Evolutionary conservation across 495 filamentous ascomycete genomes (phyloP).

Genomic region (Neurospora sp.): DNA sequence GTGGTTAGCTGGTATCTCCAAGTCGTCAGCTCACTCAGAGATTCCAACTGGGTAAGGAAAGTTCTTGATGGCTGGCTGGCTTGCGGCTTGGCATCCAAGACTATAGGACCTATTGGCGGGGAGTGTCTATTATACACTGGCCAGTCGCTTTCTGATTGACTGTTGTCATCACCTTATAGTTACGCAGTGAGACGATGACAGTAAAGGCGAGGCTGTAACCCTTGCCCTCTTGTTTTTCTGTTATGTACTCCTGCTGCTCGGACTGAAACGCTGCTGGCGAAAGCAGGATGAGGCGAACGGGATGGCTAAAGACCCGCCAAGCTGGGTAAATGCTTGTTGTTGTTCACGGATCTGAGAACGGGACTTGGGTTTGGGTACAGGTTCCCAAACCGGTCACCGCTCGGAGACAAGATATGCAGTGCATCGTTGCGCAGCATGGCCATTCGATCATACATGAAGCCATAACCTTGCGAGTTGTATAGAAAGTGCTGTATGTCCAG

Average conservation of each 20-base stretch:
- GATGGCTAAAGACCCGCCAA: not conserved
- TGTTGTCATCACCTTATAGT: not conserved
- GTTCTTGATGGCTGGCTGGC: not conserved
- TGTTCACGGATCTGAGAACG: not conserved
- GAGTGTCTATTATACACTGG: not conserved
- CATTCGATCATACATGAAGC: not conserved
- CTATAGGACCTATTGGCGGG: not conserved
- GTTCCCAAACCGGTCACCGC: not conserved
- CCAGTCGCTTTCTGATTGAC: not conserved
- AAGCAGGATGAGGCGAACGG: not conserved
- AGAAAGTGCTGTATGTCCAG: not conserved
- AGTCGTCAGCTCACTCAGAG: not conserved
- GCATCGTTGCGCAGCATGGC: not conserved
- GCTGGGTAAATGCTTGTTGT: not conserved
- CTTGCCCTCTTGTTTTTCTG: not conserved
- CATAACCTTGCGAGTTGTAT: not conserved
- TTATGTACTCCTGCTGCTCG: not conserved
- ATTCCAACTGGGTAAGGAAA: not conserved
- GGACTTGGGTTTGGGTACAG: not conserved
- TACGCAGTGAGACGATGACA: not conserved
- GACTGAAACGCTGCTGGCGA: not conserved
- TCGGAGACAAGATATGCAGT: not conserved
- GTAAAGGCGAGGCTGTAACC: not conserved
- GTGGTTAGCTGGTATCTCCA: not conserved
- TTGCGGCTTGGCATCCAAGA: not conserved